Evolutionary conservation across 140 eudicot species (phyloP), one percentile per base, ranked within the genome.

Genomic region (Stevia rebaudiana): DNA sequence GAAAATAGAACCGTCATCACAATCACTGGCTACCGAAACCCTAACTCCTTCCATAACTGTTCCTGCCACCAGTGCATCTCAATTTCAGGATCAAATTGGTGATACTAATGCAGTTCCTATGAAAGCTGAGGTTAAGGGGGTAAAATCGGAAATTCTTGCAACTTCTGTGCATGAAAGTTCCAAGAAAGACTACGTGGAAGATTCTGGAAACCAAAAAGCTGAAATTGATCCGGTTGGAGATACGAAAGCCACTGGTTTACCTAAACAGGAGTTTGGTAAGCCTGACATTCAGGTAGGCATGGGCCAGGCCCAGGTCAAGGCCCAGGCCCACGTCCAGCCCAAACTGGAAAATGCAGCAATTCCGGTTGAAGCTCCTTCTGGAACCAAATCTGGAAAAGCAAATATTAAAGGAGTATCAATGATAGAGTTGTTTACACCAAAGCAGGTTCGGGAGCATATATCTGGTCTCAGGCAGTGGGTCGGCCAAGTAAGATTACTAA

Each of bases 391-490:
- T 11, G 92, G 89, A 41, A 91, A 91, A 74, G 87, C 96, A 57
- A 88, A 79, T 64, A 80, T 91, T 50, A 85, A 81, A 73, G 98
- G 95, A 61, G 98, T 91, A 37, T 91, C 96, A 10, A 56, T 91
- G 91, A 88, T 70, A 19, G 98, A 91, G 70, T 58, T 91, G 74
- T 91, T 91, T 70, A 87, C 98, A 42, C 96, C 96, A 4, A 94
- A 87, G 74, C 89, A 87, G 81, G 94, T 88, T 61, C 78, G 86
- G 64, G 89, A 91, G 82, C 98, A 91, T 68, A 91, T 91, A 44
- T 73, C 33, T 13, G 90, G 98, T 73, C 95, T 91, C 58, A 82
- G 96, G 63, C 96, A 75, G 83, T 91, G 98, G 98, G 89, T 91
- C 37, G 96, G 98, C 74, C 98, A 91, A 96, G 98, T 91, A 48